Evolutionary conservation across 495 filamentous ascomycete genomes (phyloP), one percentile per base, ranked within the genome.

Genomic region (Xylaria grammica): DNA sequence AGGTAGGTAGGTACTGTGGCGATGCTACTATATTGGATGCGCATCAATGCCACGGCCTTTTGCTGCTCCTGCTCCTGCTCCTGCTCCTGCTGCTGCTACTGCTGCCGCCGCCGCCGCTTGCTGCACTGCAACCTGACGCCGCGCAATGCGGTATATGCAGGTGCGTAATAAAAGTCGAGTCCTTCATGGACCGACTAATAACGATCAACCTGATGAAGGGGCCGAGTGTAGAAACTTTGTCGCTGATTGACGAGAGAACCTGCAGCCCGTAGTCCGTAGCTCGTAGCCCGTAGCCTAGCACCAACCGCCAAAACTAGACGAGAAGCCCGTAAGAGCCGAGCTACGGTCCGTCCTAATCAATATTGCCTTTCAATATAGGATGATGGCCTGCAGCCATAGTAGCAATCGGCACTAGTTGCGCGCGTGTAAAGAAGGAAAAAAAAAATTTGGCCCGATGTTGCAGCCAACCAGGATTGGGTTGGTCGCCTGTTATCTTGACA

Each of bases 41-140:
- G 7, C 17, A 42, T 42, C 15, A 17, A 11, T 42, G 40, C 15
- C 40, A 17, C 40, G 40, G 15, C 48, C 9, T 51, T n/a, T 15
- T 40, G 13, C 9, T 42, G 36, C 10, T 44, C 22, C 10, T 42
- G n/a, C 20, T 13, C n/a, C 34, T 2, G 48, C 48, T 52, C n/a
- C 11, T 52, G 4, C 15, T 24, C 40, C 20, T 29, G 27, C 24
- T 24, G n/a, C 27, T 46, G 27, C 40, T 32, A 42, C 55, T 24
- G 54, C 22, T 34, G 38, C 38, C 24, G 38, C 54, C 38, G 56
- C 44, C 46, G 40, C 40, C 20, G 53, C 57, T 38, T 49, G 7
- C 57, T 60, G 60, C 60, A 38, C 38, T 59, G 60, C 50, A 63
- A 63, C 60, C 60, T 48, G 22, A 48, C 36, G 60, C 40, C 60